Evolutionary conservation across 2,329 filamentous ascomycete species (phyloP), one percentile per base, ranked within the genome.

Genomic region (Talaromyces marneffei): DNA sequence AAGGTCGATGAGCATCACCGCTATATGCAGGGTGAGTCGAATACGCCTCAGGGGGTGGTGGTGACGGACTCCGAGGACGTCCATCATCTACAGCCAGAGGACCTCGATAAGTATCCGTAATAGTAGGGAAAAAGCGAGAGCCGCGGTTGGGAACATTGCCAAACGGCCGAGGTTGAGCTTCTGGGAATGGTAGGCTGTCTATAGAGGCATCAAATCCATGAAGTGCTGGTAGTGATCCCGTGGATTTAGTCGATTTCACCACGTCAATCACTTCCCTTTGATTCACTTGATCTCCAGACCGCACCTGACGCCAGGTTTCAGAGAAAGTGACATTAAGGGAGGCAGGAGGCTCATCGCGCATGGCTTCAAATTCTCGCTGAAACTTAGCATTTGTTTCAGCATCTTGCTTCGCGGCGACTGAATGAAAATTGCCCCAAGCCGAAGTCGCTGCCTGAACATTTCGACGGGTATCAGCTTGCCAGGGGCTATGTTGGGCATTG

Each of bases 1-100:
- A 70, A 3, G 85, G 85, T 40, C 79, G 78, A 31, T 71, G 72
- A 12, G 71, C 72, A 63, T 82, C 77, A 39, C 81, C 79, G 60
- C 76, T 78, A 66, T 82, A 83, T 2, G 79, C 85, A 16, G 85
- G 85, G 67, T 87, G 77, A 57, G 78, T 79, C 4, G 81, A 81
- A 67, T 75, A 66, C 60, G 79, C 77, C 65, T 87, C 85, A 4
- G 85, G 85, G 6, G 85, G 85, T 35, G 83, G 83, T 31, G 84
- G 79, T 25, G 79, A 82, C 31, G 75, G 75, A 61, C 74, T 77
- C 60, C 72, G 73, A 62, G 71, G 66, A 63, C 70, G 71, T 60
- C 71, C 72, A 55, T 61, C 59, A 57, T 75, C 72, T 55, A 71
- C 69, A 61, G 64, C 66, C 31, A 66, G 60, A 40, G 70, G 68